Conservation (phyloP, 2,329 filamentous ascomycete species). For the Raffaelea arxii region DNA sequence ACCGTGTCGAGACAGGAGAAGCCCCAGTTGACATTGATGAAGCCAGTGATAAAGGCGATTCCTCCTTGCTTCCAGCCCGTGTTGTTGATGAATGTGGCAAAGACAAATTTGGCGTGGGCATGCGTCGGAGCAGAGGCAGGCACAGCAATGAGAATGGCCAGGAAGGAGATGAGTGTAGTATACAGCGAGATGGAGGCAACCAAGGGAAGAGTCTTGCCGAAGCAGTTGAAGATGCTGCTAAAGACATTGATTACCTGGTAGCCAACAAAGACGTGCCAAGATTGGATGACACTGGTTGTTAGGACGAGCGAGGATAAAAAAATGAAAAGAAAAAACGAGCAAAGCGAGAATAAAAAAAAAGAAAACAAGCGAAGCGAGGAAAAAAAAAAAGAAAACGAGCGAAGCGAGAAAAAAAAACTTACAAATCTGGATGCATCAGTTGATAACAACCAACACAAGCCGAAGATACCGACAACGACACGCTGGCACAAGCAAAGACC, state of each 20-base stretch:
- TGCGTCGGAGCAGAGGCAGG: background rate
- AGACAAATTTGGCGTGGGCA: background rate
- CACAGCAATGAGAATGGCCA: background rate
- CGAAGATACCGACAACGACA: background rate
- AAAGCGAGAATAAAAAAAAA: too few species aligned
- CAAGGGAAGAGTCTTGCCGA: background rate
- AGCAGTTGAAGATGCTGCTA: background rate
- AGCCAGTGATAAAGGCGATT: background rate
- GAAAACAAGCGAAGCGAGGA: too few species aligned
- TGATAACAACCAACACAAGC: constrained; percentile 1
- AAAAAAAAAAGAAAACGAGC: too few species aligned
- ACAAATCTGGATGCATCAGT: background rate
- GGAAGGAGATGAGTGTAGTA: background rate
- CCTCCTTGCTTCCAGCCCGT: background rate
- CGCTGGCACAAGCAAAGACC: background rate
- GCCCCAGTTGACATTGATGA: background rate
- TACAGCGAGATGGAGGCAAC: background rate
- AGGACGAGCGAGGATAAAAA: too few species aligned
- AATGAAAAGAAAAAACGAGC: too few species aligned
- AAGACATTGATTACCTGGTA: background rate
- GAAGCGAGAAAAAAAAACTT: background rate
- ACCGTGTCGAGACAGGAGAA: background rate
- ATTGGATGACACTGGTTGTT: background rate
- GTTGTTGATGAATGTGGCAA: background rate
- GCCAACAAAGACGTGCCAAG: constrained; percentile 1